Conservation (phyloP, 202 grass and related monocot genomes). For the Cymbopogon flexuosus region DNA sequence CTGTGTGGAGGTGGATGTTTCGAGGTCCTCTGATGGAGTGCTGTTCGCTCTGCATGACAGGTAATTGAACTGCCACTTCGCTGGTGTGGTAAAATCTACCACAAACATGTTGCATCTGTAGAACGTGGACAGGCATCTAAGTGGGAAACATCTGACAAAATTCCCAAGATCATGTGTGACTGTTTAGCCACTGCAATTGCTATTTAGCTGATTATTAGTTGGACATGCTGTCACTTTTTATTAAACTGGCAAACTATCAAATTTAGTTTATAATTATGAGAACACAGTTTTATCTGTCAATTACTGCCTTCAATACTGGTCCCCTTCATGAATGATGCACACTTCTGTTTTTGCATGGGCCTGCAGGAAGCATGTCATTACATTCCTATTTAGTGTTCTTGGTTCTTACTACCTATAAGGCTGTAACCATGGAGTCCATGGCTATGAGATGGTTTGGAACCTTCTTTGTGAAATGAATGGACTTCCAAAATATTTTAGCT, state of each 20-base stretch:
- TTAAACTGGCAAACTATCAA: neutral
- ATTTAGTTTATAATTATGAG: neutral
- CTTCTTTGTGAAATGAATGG: neutral
- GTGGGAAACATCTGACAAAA: neutral
- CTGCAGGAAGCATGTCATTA: neutral
- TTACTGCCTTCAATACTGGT: neutral
- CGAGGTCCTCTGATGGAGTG: constrained; percentile 64
- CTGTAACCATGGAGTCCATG: neutral
- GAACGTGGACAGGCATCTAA: neutral
- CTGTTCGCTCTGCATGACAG: constrained; percentile 81
- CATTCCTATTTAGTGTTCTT: neutral
- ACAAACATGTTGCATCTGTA: neutral
- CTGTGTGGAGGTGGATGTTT: constrained; percentile 83
- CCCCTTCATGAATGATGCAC: neutral
- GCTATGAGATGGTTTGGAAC: neutral
- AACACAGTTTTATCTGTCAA: neutral
- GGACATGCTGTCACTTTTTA: constrained; percentile 2
- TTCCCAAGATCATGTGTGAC: neutral
- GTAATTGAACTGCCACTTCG: constrained; percentile 31
- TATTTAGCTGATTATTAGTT: neutral
- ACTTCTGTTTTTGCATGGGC: neutral
- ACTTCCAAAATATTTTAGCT: neutral
- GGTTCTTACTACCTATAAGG: neutral
- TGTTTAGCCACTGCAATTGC: neutral
- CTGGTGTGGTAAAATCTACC: neutral